phyloP scores from a whole-genome alignment of 2,329 filamentous ascomycete genomes.

The Neofusicoccum parvum region DNA sequence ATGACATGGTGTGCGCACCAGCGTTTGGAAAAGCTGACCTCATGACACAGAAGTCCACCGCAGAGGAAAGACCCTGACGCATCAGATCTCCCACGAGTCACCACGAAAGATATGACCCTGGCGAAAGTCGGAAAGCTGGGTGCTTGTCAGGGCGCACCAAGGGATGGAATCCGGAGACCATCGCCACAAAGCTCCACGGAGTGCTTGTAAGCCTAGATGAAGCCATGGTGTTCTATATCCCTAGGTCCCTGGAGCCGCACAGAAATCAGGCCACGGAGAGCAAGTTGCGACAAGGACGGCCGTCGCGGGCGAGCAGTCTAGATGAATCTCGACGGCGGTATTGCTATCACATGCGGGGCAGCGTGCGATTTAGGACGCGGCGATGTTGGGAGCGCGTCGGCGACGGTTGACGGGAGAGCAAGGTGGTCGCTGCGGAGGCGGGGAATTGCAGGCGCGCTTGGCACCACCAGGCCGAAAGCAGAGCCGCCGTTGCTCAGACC shows the following conservation, averaged over 20 bases:
- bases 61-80: too few relatives aligned
- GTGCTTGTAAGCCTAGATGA: background rate
- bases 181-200: too few relatives aligned
- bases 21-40: too few relatives aligned
- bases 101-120: too few relatives aligned
- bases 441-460: background rate
- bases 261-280: background rate
- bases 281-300: background rate
- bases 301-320: too few relatives aligned
- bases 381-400: background rate
- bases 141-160: too few relatives aligned
- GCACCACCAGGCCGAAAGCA: background rate
- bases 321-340: background rate
- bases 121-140: too few relatives aligned
- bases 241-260: background rate
- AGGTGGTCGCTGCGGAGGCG: constrained; percentile 1
- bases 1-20: too few relatives aligned
- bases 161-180: background rate
- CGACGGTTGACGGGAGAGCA: background rate
- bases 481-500: constrained; percentile 4
- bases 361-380: too few relatives aligned
- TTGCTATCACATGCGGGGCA: background rate
- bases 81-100: too few relatives aligned
- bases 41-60: too few relatives aligned
- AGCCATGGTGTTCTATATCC: background rate